Conservation (phyloP, 495 filamentous ascomycete genomes). For the Lindgomyces ingoldianus region DNA sequence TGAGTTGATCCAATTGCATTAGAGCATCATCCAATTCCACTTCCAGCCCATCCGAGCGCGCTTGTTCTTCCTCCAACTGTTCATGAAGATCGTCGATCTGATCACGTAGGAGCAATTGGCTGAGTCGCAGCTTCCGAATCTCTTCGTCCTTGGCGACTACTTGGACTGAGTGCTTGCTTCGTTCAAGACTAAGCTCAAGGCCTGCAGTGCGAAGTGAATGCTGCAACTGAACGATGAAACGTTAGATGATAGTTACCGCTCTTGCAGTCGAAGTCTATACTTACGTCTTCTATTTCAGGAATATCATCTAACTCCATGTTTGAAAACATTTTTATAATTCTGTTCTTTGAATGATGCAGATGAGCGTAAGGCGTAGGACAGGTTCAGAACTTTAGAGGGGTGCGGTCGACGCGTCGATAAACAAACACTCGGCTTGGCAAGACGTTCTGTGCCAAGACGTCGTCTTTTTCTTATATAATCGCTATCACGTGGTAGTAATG, state of each 20-base stretch:
- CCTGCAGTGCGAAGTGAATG: conserved; percentile 51
- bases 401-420: conserved; percentile 21
- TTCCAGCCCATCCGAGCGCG: conserved; percentile 53
- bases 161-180: conserved; percentile 57
- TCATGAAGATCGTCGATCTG: conserved; percentile 68
- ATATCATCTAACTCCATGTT: conserved; percentile 19
- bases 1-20: conserved; percentile 57
- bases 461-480: neutral
- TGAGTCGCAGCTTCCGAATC: conserved; percentile 61
- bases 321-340: conserved; percentile 16
- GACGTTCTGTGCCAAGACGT: conserved; percentile 2
- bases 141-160: conserved; percentile 68
- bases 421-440: conserved; percentile 9
- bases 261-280: too few relatives aligned
- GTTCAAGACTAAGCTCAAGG: conserved; percentile 69
- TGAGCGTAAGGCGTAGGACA: neutral
- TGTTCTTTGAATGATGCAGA: conserved; percentile 22
- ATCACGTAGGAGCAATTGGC: conserved; percentile 64
- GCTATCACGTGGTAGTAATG: neutral
- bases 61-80: conserved; percentile 58
- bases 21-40: conserved; percentile 57
- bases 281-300: conserved; percentile 33
- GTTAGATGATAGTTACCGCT: too few relatives aligned
- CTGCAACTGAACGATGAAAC: too few relatives aligned
- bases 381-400: neutral